A percentile compares a stretch with the other conserved stretches of the same genome.
Evolutionary conservation across 768 basidiomycete species (phyloP).

Genomic region (Boletus sensibilis): DNA sequence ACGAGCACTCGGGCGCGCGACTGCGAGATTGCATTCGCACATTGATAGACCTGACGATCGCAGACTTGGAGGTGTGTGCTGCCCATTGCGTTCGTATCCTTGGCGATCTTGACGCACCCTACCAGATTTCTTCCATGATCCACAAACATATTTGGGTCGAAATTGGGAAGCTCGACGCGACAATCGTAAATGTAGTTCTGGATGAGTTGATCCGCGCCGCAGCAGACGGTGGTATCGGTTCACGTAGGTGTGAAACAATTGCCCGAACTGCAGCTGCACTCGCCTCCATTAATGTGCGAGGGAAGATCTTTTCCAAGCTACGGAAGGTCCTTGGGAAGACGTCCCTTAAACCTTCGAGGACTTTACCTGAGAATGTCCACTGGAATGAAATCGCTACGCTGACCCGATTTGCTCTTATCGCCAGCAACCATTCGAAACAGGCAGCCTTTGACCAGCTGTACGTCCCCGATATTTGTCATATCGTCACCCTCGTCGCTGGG

Average conservation of each 20-base stretch:
- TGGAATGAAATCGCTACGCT: conserved; percentile 84
- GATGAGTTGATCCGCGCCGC: conserved; percentile 82
- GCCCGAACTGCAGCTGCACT: conserved; percentile 71
- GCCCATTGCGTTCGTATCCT: background rate
- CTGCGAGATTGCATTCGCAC: conserved; percentile 81
- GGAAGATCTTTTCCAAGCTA: conserved; percentile 72
- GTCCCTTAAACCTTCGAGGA: conserved; percentile 58
- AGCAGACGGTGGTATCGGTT: conserved; percentile 79
- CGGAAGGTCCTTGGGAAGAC: conserved; percentile 80
- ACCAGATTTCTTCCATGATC: conserved; percentile 60
- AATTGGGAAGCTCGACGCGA: conserved; percentile 65
- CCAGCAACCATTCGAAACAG: conserved; percentile 65
- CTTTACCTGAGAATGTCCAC: conserved; percentile 65
- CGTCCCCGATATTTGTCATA: conserved; percentile 79
- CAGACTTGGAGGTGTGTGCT: conserved; percentile 66
- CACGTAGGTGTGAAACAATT: conserved; percentile 70
- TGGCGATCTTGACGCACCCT: conserved; percentile 4
- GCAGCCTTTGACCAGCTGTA: conserved; percentile 70
- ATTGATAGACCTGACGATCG: conserved; percentile 70
- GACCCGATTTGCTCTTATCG: conserved; percentile 69
- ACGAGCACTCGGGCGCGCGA: conserved; percentile 69
- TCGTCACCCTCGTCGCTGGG: conserved; percentile 74
- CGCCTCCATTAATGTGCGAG: conserved; percentile 75
- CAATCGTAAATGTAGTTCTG: conserved; percentile 67
- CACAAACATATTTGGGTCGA: conserved; percentile 80